These are phyloP conservation scores for Geotrichum siamense DNA, from an alignment of 1,139 yeast species.

Conservation along the genomic window DNA sequence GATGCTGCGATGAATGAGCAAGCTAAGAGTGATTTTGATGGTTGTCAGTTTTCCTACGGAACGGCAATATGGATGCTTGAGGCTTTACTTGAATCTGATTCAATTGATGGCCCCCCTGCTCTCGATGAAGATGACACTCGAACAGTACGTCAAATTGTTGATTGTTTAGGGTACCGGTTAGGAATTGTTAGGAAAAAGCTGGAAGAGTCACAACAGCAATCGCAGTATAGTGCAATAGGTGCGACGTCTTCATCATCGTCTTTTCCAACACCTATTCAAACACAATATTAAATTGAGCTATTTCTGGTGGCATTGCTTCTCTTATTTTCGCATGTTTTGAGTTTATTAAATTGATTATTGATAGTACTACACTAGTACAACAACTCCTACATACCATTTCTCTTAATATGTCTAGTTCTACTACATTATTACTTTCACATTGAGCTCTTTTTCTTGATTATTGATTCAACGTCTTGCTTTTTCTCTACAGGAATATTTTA, in stretches of 20 bases:
- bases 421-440: too few species aligned
- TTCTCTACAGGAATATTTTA: too few species aligned
- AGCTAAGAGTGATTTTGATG: constrained; percentile 55
- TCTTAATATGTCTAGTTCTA: too few species aligned
- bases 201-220: constrained; percentile 9
- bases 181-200: constrained; percentile 26
- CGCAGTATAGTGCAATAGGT: not conserved
- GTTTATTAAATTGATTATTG: too few species aligned
- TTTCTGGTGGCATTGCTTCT: not conserved
- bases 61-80: constrained; percentile 95
- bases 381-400: too few species aligned
- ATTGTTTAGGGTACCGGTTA: constrained; percentile 32
- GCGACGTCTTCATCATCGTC: not conserved
- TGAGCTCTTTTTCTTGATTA: not conserved
- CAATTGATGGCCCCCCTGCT: constrained; percentile 4
- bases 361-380: too few species aligned
- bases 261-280: constrained; percentile 1
- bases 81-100: constrained; percentile 51
- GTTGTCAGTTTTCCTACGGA: constrained; percentile 83
- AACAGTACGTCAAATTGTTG: constrained; percentile 58
- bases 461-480: too few species aligned
- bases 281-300: not conserved
- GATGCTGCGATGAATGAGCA: constrained; percentile 86
- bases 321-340: not conserved
- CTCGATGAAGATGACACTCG: constrained; percentile 43